Base-by-base conservation (phyloP, 192 early-diverging fungal genomes). In the Rhizophagus clarus region DNA sequence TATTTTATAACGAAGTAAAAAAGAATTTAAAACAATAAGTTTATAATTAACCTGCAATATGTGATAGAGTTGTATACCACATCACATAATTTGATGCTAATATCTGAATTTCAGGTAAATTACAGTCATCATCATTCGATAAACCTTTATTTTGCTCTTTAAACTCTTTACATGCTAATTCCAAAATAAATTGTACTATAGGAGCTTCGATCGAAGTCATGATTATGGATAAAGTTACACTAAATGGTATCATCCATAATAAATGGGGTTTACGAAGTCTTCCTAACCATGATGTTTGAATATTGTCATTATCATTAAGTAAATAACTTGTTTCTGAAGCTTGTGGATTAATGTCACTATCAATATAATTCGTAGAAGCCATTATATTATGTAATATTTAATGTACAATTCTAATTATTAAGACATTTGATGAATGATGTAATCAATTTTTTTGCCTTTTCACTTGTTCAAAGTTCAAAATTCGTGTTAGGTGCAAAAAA, bases 221-320 rank as follows among this genome's bases (percentile, higher is more conserved):
- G 22, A 63, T 76, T 10, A 31, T 26, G 15, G 74, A 76, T 24
- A 76, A 63, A 26, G 31, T 61, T 42, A 76, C 3, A 14, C 51
- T 61, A 42, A 76, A 76, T 6, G 49, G 17, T 22, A 76, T n/a
- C 74, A 76, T 76, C 74, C 74, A 76, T 76, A 76, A 56, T 42
- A 42, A 29, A 31, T 64, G 74, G 15, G 61, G 74, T 45, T 66
- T 76, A 26, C 60, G 73, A 75, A 75, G 12, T 31, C 51, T 75
- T n/a, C 37, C 34, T 68, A 68, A 51, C 49, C 49, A 51, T 51
- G 42, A 45, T 12, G 2, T 51, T 51, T 51, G 12, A 17, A 17
- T 4, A 51, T 51, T 51, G 12, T 17, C 12, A 51, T 51, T 51
- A 17, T 51, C 49, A 51, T 51, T 4, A 51, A 51, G 49, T 51